Evolutionary conservation across 306 rosid species (phyloP), one percentile per base, ranked within the genome.

Genomic region (Trichosanthes truncata): DNA sequence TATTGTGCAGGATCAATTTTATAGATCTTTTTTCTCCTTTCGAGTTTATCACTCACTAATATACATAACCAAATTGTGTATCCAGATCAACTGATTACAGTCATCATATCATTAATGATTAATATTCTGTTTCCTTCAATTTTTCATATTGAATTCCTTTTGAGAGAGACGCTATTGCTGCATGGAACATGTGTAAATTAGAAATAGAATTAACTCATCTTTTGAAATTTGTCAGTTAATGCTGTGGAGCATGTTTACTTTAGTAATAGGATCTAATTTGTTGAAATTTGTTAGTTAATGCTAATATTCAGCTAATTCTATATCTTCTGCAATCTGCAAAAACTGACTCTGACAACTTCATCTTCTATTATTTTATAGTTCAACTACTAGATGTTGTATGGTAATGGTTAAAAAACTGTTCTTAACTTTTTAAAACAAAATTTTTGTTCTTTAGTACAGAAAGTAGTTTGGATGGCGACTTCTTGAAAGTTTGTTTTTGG

Each of bases 51-150:
- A 73, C 78, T 73, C 41, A 73, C 78, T 48, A 29, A 73, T 73
- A 73, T 73, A 73, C 78, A 68, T n/a, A 48, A 48, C 60, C 78
- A 73, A 73, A 73, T 73, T 73, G 78, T 73, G 78, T 73, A 73
- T 73, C 38, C 33, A 73, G 20, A 73, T 26, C 78, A 73, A 73
- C 59, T 48, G 35, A 73, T 46, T 73, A 73, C 78, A 73, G 41
- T 73, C 60, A 73, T 48, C 43, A 48, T 72, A 48, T 73, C 25
- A 46, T 73, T 14, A 46, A 26, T 73, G 60, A 48, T 73, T 29
- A 26, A 73, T 29, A 48, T 73, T 73, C 43, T 49, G 78, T 73
- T 48, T 73, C 78, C 60, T 48, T 48, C 60, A 26, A 26, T 48
- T 48, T 31, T 57, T 26, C 59, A 48, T 73, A 9, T 71, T 71